phyloP scores from a whole-genome alignment of 2,329 filamentous ascomycete genomes.

The Ilyonectria destructans region DNA sequence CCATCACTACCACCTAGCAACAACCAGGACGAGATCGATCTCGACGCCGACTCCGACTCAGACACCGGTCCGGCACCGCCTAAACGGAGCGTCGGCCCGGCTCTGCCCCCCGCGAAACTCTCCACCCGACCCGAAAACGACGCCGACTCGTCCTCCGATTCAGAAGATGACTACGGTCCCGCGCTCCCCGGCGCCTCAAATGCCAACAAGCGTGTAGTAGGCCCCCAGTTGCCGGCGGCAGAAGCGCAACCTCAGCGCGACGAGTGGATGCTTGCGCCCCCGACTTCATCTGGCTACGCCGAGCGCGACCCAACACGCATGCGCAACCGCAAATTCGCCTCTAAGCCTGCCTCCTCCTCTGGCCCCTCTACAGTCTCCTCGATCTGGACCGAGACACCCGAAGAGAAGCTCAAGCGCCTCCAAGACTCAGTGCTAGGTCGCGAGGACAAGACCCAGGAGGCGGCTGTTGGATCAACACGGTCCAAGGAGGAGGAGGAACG shows the following conservation, averaged over 20 bases:
- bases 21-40: conserved; percentile 58
- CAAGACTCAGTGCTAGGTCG: conserved; percentile 89
- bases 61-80: conserved; percentile 58
- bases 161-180: conserved; percentile 73
- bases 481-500: conserved; percentile 72
- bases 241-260: conserved; percentile 77
- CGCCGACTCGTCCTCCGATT: conserved; percentile 60
- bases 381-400: conserved; percentile 93
- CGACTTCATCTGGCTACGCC: conserved; percentile 68
- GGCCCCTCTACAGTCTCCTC: conserved; percentile 67
- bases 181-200: conserved; percentile 67
- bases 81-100: conserved; percentile 50
- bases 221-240: conserved; percentile 54
- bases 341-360: conserved; percentile 62
- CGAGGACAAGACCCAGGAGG: conserved; percentile 58
- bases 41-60: conserved; percentile 58
- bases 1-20: conserved; percentile 52
- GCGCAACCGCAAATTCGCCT: conserved; percentile 86
- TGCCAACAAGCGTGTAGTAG: conserved; percentile 64
- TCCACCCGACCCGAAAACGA: conserved; percentile 43
- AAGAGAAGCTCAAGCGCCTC: conserved; percentile 86
- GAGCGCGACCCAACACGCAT: conserved; percentile 88
- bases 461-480: conserved; percentile 58
- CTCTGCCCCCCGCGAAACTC: conserved; percentile 54
- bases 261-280: conserved; percentile 87